Conservation (phyloP, 1,139 yeast genomes). For the Geotrichum cucujoidarum region DNA sequence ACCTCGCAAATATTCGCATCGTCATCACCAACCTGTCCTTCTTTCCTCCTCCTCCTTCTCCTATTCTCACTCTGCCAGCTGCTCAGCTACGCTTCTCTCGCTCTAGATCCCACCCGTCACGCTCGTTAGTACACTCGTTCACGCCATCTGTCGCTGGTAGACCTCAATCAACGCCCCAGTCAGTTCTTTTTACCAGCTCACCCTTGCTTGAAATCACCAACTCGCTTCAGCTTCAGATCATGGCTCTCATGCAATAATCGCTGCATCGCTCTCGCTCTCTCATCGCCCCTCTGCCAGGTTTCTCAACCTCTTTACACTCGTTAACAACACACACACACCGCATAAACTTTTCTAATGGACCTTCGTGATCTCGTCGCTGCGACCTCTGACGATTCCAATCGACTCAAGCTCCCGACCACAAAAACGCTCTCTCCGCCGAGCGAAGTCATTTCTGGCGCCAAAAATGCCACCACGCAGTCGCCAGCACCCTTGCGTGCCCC, state of each 20-base stretch:
- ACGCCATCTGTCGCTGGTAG: too few relatives aligned
- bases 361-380: constrained; percentile 16
- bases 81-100: too few relatives aligned
- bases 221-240: too few relatives aligned
- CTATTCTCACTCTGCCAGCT: too few relatives aligned
- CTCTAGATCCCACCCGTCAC: too few relatives aligned
- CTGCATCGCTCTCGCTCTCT: not conserved
- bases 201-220: too few relatives aligned
- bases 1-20: too few relatives aligned
- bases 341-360: constrained; percentile 9
- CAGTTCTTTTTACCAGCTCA: too few relatives aligned
- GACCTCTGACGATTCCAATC: constrained; percentile 6
- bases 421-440: constrained; percentile 6
- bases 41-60: not conserved
- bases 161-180: too few relatives aligned
- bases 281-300: not conserved
- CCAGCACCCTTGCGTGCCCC: not conserved
- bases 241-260: not conserved
- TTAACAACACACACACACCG: not conserved
- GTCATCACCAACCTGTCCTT: too few relatives aligned
- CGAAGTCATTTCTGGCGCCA: not conserved
- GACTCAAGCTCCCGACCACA: not conserved
- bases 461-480: not conserved
- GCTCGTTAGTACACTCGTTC: too few relatives aligned
- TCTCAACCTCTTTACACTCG: too few relatives aligned